A percentile compares a stretch with the other conserved stretches of the same genome.
phyloP scores from a whole-genome alignment of 345 rosid species.

The Heritiera littoralis region DNA sequence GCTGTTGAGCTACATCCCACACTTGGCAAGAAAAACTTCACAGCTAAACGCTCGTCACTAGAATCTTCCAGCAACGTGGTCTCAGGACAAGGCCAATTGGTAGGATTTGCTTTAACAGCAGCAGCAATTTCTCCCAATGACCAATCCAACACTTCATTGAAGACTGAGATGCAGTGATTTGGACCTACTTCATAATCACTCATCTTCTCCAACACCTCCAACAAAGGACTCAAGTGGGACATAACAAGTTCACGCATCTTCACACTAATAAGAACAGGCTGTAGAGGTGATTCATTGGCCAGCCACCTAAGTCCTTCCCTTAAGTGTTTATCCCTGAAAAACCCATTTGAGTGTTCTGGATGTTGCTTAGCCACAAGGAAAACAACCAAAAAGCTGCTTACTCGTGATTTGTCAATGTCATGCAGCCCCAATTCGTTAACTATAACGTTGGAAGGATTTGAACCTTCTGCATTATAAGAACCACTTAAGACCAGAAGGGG shows the following conservation, averaged over 20 bases:
- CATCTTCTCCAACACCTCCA: slow-evolving; percentile 51
- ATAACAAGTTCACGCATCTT: slow-evolving; percentile 60
- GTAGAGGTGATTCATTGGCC: slow-evolving; percentile 71
- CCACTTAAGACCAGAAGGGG: slow-evolving; percentile 77
- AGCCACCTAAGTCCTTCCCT: slow-evolving; percentile 86
- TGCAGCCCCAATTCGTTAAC: slow-evolving; percentile 57
- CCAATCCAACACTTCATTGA: slow-evolving; percentile 76
- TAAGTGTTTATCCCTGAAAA: slow-evolving; percentile 65
- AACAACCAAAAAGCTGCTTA: slow-evolving; percentile 52
- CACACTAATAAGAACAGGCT: slow-evolving; percentile 56
- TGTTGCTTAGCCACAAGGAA: slow-evolving; percentile 54
- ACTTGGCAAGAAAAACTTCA: slow-evolving; percentile 58
- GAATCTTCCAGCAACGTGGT: slow-evolving; percentile 43
- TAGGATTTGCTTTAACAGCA: slow-evolving; percentile 64
- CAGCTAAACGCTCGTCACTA: slow-evolving; percentile 42
- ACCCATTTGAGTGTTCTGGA: slow-evolving; percentile 43
- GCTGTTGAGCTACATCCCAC: slow-evolving; percentile 68
- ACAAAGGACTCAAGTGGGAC: slow-evolving; percentile 48
- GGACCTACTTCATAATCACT: slow-evolving; percentile 53
- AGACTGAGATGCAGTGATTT: slow-evolving; percentile 65
- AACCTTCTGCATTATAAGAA: slow-evolving; percentile 37
- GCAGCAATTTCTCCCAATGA: slow-evolving; percentile 46
- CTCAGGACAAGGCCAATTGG: slow-evolving; percentile 88
- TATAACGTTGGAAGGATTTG: slow-evolving; percentile 45
- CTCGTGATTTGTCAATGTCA: slow-evolving; percentile 64